Evolutionary conservation across 108 stramenopile species (phyloP).

Genomic region (Cylindrotheca closterium): DNA sequence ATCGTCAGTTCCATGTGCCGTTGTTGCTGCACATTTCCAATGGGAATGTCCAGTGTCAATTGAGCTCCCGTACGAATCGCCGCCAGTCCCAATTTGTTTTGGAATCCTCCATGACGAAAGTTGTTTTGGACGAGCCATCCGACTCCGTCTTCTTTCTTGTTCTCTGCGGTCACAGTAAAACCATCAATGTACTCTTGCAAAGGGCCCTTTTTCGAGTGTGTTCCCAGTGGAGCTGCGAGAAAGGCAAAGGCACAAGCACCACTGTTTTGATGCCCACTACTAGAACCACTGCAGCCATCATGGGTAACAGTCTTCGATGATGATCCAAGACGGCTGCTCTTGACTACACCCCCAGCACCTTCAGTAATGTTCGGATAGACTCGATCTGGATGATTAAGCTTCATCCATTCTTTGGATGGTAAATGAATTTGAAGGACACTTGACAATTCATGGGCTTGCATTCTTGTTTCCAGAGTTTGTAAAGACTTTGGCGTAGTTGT

Average conservation of each 20-base stretch:
- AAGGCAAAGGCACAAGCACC: slow-evolving; percentile 39
- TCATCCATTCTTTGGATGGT: slow-evolving; percentile 17
- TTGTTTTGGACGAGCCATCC: slow-evolving; percentile 55
- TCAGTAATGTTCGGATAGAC: slow-evolving; percentile 11
- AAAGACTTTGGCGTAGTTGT: not conserved
- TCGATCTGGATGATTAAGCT: not conserved
- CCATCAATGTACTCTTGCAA: slow-evolving; percentile 34
- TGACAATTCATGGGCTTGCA: not conserved
- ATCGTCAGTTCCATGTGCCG: slow-evolving; percentile 37
- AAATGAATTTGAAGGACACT: slow-evolving; percentile 3
- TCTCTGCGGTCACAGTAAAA: slow-evolving; percentile 11
- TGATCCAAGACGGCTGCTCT: not conserved
- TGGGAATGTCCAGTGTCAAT: slow-evolving; percentile 18
- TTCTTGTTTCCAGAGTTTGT: not conserved
- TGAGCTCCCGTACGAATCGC: slow-evolving; percentile 26
- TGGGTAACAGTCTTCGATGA: not conserved
- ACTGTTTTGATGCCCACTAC: no score
- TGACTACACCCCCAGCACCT: not conserved
- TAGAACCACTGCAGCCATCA: no score
- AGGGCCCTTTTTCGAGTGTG: slow-evolving; percentile 20
- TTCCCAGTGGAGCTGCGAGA: slow-evolving; percentile 31
- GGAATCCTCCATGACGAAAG: slow-evolving; percentile 36
- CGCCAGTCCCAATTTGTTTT: slow-evolving; percentile 58
- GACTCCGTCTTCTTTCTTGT: slow-evolving; percentile 37
- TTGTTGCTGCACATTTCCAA: slow-evolving; percentile 23